phyloP scores from a whole-genome alignment of 2,329 filamentous ascomycete genomes.

The Arachnomyces sp. region DNA sequence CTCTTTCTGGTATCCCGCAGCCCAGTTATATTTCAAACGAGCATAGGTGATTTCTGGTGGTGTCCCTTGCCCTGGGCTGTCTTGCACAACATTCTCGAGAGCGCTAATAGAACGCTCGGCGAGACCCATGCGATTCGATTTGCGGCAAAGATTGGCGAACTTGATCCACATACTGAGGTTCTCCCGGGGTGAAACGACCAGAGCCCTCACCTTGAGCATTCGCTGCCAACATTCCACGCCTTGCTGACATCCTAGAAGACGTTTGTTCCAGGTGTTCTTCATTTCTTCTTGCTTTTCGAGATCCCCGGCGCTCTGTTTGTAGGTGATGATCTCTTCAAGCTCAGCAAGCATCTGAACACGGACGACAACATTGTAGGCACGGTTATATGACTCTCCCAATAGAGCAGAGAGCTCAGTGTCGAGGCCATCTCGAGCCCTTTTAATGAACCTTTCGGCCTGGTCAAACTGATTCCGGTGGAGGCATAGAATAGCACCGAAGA shows the following conservation, averaged over 20 bases:
- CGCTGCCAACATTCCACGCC: conserved; percentile 98
- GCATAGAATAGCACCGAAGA: conserved; percentile 92
- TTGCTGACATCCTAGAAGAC: conserved; percentile 87
- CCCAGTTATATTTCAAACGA: conserved; percentile 96
- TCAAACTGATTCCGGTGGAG: conserved; percentile 94
- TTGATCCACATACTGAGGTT: conserved; percentile 99
- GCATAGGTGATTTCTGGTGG: conserved; percentile 83
- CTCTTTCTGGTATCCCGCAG: conserved; percentile 60
- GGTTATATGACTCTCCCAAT: conserved; percentile 96
- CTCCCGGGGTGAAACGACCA: conserved; percentile 85
- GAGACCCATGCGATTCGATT: conserved; percentile 86
- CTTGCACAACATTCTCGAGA: conserved; percentile 63
- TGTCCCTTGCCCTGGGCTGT: conserved; percentile 32
- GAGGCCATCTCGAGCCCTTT: conserved; percentile 83
- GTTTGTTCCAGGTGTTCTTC: conserved; percentile 90
- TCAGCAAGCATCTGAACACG: conserved; percentile 98
- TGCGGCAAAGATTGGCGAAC: conserved; percentile 94
- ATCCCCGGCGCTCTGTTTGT: conserved; percentile 79
- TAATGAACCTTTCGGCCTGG: conserved; percentile 79
- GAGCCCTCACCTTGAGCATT: conserved; percentile 86
- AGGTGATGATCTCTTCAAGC: conserved; percentile 92
- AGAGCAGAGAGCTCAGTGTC: conserved; percentile 93
- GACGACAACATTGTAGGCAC: conserved; percentile 95
- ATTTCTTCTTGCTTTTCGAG: conserved; percentile 82
- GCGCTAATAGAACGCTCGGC: conserved; percentile 92